Percentiles rank a stretch among this genome's conserved stretches.
Evolutionary conservation across 352 stramenopile species (phyloP).

Genomic region (Phytophthora foliorum): DNA sequence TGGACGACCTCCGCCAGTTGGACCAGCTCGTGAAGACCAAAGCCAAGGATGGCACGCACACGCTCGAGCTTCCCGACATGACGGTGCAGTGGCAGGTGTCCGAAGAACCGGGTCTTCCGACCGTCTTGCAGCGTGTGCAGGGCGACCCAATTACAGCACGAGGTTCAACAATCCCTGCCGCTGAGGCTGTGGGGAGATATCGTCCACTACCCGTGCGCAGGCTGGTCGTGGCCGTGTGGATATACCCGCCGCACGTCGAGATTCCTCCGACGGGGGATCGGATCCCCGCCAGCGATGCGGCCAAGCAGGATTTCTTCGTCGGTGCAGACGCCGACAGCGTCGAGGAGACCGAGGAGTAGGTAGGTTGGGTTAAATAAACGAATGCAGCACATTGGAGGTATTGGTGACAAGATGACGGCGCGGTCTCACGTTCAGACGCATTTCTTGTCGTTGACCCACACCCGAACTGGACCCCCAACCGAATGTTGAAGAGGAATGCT

Average conservation of each 20-base stretch:
- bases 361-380: slow-evolving; percentile 10
- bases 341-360: slow-evolving; percentile 23
- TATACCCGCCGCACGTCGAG: slow-evolving; percentile 74
- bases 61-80: slow-evolving; percentile 39
- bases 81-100: slow-evolving; percentile 72
- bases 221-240: slow-evolving; percentile 68
- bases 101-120: slow-evolving; percentile 62
- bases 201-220: slow-evolving; percentile 64
- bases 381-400: too few relatives aligned
- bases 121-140: slow-evolving; percentile 50
- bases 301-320: slow-evolving; percentile 63
- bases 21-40: slow-evolving; percentile 60
- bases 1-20: slow-evolving; percentile 53
- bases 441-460: too few relatives aligned
- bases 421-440: too few relatives aligned
- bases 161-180: too few relatives aligned
- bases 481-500: too few relatives aligned
- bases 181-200: slow-evolving; percentile 43
- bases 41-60: slow-evolving; percentile 40
- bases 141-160: slow-evolving; percentile 4
- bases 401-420: too few relatives aligned
- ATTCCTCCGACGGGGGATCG: slow-evolving; percentile 68
- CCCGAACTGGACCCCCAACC: too few relatives aligned
- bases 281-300: slow-evolving; percentile 50
- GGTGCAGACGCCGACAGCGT: slow-evolving; percentile 22